Evolutionary conservation across 768 basidiomycete genomes (phyloP).

Genomic region (Daedaleopsis sinensis): DNA sequence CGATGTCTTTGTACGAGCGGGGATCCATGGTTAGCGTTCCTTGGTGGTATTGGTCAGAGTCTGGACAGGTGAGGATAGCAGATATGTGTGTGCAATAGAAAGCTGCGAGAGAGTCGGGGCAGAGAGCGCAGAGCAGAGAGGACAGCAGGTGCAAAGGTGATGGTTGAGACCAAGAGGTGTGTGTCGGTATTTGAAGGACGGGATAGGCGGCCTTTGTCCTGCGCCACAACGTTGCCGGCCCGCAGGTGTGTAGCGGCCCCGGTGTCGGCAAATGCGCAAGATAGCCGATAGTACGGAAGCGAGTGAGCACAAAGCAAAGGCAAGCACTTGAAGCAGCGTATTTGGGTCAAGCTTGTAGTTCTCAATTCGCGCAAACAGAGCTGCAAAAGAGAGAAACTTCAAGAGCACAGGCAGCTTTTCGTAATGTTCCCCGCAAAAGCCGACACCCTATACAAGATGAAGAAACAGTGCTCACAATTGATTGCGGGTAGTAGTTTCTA

Average conservation of each 20-base stretch:
- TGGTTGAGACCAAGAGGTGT: not conserved
- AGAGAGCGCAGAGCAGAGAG: not conserved
- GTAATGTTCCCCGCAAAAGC: too few relatives aligned
- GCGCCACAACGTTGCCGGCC: conserved; percentile 11
- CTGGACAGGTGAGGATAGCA: not conserved
- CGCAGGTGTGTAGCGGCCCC: conserved; percentile 1
- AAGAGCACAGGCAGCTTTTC: too few relatives aligned
- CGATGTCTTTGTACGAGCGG: conserved; percentile 36
- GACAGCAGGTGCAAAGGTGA: not conserved
- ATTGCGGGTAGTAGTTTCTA: too few relatives aligned
- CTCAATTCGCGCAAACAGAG: too few relatives aligned
- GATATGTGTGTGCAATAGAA: not conserved
- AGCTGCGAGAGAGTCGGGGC: not conserved
- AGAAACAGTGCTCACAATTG: too few relatives aligned
- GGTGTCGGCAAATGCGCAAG: not conserved
- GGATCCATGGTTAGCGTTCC: conserved; percentile 22
- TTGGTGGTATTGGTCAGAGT: too few relatives aligned
- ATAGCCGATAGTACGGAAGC: not conserved
- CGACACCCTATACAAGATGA: too few relatives aligned
- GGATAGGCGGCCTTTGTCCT: conserved; percentile 10
- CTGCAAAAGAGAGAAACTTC: too few relatives aligned
- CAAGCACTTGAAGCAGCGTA: not conserved
- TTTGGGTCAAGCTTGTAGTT: too few relatives aligned
- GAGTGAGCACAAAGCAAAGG: not conserved
- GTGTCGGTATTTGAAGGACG: conserved; percentile 7